Percentiles rank a stretch among this genome's conserved stretches.
Conservation (phyloP, 2,329 filamentous ascomycete species). For the Verticillium nubilum region DNA sequence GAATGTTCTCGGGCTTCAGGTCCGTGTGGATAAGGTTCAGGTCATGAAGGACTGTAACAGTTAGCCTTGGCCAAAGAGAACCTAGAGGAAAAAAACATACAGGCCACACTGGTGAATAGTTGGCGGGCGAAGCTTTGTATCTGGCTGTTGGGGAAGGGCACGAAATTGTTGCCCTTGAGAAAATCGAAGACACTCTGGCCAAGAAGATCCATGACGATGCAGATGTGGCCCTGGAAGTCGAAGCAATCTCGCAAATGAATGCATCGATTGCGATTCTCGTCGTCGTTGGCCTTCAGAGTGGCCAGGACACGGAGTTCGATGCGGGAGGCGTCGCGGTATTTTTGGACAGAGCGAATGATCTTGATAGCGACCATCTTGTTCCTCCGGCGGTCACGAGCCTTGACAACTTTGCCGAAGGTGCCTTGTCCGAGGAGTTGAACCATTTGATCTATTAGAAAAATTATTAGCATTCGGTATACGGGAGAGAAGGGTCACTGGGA, state of each 20-base stretch:
- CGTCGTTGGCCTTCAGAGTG: conserved; percentile 87
- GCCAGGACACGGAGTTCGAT: conserved; percentile 92
- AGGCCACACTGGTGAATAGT: conserved; percentile 95
- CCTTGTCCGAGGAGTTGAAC: conserved; percentile 88
- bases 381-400: conserved; percentile 75
- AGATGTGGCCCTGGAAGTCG: conserved; percentile 95
- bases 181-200: conserved; percentile 99
- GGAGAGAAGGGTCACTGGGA: neutral
- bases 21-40: conserved; percentile 94
- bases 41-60: conserved; percentile 74
- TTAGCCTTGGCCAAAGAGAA: conserved; percentile 9
- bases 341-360: conserved; percentile 96
- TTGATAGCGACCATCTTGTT: conserved; percentile 87
- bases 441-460: conserved; percentile 64
- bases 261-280: conserved; percentile 88
- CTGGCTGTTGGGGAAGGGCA: conserved; percentile 96
- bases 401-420: conserved; percentile 96
- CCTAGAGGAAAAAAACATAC: conserved; percentile 48
- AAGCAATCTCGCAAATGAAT: conserved; percentile 97
- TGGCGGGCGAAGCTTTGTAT: conserved; percentile 97
- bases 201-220: conserved; percentile 70
- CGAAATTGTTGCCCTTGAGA: conserved; percentile 89
- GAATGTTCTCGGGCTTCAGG: conserved; percentile 65
- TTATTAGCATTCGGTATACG: conserved; percentile 15
- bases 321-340: conserved; percentile 91